A percentile compares a stretch with the other conserved stretches of the same genome.
These are phyloP conservation scores for Tillandsia fasciculata DNA, from an alignment of 176 grass and related monocot species.

Conservation along the genomic window DNA sequence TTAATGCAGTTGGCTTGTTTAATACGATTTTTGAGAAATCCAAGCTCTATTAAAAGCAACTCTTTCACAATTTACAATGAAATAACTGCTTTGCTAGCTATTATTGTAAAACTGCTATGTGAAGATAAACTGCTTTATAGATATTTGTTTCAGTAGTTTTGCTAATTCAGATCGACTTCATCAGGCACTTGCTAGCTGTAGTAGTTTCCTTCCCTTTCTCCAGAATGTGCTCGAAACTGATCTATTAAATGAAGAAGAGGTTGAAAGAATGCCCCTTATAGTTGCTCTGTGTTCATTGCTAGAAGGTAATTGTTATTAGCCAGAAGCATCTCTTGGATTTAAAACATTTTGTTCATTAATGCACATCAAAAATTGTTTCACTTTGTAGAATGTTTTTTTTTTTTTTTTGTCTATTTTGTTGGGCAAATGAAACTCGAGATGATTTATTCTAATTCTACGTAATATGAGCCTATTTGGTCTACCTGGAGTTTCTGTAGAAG, in stretches of 20 bases:
- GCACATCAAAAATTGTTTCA: no score
- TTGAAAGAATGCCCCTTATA: conserved; percentile 59
- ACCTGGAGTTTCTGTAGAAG: no score
- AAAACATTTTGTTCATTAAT: no score
- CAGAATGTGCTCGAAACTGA: conserved; percentile 35
- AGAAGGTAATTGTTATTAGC: conserved; percentile 40
- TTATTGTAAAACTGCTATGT: background rate
- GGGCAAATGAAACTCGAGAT: no score
- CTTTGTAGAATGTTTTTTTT: no score
- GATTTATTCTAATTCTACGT: no score
- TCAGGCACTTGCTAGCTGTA: conserved; percentile 81
- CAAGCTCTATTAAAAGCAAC: no score
- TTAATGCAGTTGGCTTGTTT: background rate
- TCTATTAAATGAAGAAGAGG: conserved; percentile 34
- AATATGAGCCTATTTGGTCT: no score
- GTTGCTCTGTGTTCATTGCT: conserved; percentile 54
- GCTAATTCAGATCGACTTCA: conserved; percentile 18
- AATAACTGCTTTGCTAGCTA: background rate
- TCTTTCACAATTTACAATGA: no score
- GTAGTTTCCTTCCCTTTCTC: conserved; percentile 54
- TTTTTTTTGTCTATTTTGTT: no score
- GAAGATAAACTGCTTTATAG: background rate
- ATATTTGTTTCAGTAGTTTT: background rate
- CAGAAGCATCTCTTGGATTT: no score
- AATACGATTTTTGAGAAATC: no score